phyloP scores from a whole-genome alignment of 2,329 filamentous ascomycete genomes.

The Calonectria ilicicola region DNA sequence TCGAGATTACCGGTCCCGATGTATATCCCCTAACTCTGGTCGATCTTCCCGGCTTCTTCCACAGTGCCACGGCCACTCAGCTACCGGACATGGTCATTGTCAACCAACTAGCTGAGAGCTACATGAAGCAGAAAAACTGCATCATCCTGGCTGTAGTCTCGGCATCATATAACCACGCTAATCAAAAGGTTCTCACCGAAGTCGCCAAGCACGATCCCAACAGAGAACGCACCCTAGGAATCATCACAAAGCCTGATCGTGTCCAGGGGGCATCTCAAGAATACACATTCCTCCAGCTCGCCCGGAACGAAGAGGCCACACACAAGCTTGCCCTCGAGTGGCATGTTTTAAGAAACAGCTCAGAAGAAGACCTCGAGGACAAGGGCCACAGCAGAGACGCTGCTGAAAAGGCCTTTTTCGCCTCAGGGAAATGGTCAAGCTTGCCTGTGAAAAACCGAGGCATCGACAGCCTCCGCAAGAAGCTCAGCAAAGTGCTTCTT shows the following conservation, averaged over 20 bases:
- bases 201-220: constrained; percentile 6
- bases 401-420: constrained; percentile 49
- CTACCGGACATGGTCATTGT: constrained; percentile 5
- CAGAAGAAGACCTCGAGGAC: constrained; percentile 44
- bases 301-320: constrained; percentile 40
- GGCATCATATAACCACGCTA: neutral
- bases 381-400: constrained; percentile 39
- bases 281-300: constrained; percentile 52
- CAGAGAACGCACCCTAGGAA: constrained; percentile 12
- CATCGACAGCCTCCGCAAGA: constrained; percentile 47
- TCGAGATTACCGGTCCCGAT: constrained; percentile 16
- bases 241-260: constrained; percentile 17
- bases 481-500: constrained; percentile 48
- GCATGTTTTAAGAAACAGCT: constrained; percentile 64
- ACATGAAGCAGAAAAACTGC: constrained; percentile 16
- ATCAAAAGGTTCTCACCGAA: constrained; percentile 46
- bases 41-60: constrained; percentile 45
- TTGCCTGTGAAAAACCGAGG: constrained; percentile 47
- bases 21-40: constrained; percentile 11
- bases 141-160: constrained; percentile 15
- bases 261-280: constrained; percentile 37
- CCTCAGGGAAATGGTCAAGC: constrained; percentile 40
- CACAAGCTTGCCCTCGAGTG: constrained; percentile 56
- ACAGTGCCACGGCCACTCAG: neutral
- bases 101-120: neutral